Conservation (phyloP, 352 stramenopile species). For the Pythium sp. region DNA sequence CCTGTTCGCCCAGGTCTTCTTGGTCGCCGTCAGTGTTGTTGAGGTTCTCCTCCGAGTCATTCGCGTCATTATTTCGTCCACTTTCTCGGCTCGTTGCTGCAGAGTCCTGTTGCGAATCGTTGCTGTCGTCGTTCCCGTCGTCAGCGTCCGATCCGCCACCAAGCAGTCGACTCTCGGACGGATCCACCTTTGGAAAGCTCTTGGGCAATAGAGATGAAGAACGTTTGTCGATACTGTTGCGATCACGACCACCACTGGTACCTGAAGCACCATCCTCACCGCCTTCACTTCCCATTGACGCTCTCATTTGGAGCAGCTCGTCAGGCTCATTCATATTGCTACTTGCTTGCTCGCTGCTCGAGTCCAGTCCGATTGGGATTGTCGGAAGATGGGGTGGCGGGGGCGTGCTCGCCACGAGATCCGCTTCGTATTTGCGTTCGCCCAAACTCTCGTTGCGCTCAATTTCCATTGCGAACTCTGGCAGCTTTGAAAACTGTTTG, state of each 20-base stretch:
- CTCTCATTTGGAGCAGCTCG: conserved; percentile 7
- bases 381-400: conserved; percentile 47
- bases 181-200: conserved; percentile 37
- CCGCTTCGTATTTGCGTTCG: conserved; percentile 49
- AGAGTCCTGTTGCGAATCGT: background rate
- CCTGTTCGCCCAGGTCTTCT: conserved; percentile 14
- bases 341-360: conserved; percentile 3
- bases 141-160: conserved; percentile 11
- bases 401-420: conserved; percentile 47
- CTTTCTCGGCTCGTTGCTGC: conserved; percentile 1
- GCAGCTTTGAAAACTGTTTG: conserved; percentile 39
- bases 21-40: background rate
- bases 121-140: conserved; percentile 1
- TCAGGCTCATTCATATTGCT: conserved; percentile 3
- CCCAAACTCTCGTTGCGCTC: conserved; percentile 14
- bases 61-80: background rate
- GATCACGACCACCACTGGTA: background rate
- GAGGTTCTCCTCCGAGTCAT: background rate
- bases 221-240: background rate
- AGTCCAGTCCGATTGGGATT: conserved; percentile 35
- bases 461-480: conserved; percentile 25
- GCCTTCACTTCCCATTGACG: background rate
- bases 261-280: background rate
- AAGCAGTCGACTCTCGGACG: conserved; percentile 29
- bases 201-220: conserved; percentile 9